Base-by-base conservation (phyloP, 441 rosid genomes). In the Biscutella auriculata region DNA sequence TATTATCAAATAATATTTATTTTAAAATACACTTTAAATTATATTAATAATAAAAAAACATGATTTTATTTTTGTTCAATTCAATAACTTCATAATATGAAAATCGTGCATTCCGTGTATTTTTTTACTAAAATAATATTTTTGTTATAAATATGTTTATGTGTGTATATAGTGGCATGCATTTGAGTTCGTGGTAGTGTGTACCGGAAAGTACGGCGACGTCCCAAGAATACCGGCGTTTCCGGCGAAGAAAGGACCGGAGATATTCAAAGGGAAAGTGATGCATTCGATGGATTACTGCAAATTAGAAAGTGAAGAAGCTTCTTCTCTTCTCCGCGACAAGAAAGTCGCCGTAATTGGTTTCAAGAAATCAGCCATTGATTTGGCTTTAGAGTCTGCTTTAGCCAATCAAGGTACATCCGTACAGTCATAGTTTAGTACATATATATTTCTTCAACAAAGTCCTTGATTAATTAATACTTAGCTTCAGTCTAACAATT, bases 341-440 rank as follows among this genome's bases (percentile, higher is more conserved):
- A 85, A 82, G 53, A 87, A 81, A 47, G 87, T 87, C 9, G 85
- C 69, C 0, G 76, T 90, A 40, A 69, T 85, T 9, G 97, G 97
- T 44, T 90, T 52, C 79, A 90, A 78, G 66, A 90, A 90, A 77
- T 90, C 97, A 4, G 97, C 78, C 57, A 90, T 90, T 23, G 97
- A 90, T 77, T 79, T 90, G 68, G 96, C 97, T 54, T 34, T 80
- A 62, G 97, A 90, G 68, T 82, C 96, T 56, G 90, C 95, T 6
- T 52, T 75, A 63, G 90, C 90, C 8, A 90, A 90, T 64, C 88
- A 78, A 87, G 97, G 97, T 90, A 71, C 15, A 33, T 42, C 37
- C 23, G 23, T 19, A 19, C 23, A 19, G 23, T 19, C 23, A 19
- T 19, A 19, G 23, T 19, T 19, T 19, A 19, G 12, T 60, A 43